A percentile compares a stretch with the other conserved stretches of the same genome.
These are phyloP conservation scores for Pichia sp. DNA, from an alignment of 1,139 yeast genomes.

Conservation along the genomic window DNA sequence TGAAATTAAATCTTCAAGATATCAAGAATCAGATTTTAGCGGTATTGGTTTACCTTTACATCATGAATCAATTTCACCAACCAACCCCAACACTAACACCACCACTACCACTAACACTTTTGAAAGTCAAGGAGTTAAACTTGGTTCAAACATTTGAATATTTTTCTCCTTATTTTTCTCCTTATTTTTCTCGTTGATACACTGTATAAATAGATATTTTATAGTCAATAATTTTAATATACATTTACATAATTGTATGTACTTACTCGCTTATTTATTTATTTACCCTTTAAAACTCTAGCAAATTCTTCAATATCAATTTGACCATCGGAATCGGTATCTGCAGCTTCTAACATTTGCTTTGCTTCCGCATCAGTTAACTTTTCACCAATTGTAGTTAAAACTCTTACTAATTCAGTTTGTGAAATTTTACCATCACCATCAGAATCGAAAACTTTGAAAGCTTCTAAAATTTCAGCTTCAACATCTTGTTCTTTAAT, in stretches of 20 bases:
- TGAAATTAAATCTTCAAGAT: conserved; percentile 20
- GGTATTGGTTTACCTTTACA: conserved; percentile 17
- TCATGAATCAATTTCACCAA: conserved; percentile 1
- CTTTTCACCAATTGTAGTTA: conserved; percentile 95
- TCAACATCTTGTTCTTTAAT: conserved; percentile 89
- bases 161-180: too few relatives aligned
- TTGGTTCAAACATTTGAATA: conserved; percentile 2
- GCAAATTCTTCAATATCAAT: conserved; percentile 93
- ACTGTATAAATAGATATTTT: too few relatives aligned
- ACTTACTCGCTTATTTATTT: conserved; percentile 7
- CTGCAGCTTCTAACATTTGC: conserved; percentile 95
- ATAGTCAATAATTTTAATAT: background rate
- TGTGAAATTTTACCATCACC: conserved; percentile 97
- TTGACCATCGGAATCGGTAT: conserved; percentile 91
- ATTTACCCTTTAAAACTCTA: conserved; percentile 31
- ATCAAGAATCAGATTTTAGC: background rate
- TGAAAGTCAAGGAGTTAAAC: conserved; percentile 17
- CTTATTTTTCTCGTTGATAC: too few relatives aligned
- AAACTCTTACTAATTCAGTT: conserved; percentile 92
- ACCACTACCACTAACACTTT: conserved; percentile 2
- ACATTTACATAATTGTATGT: too few relatives aligned
- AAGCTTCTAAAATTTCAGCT: conserved; percentile 95
- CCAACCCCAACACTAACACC: too few relatives aligned
- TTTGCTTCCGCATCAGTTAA: conserved; percentile 93
- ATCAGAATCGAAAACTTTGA: conserved; percentile 85